Base-by-base conservation (phyloP, 2,329 filamentous ascomycete species). In the Periconia sp. region DNA sequence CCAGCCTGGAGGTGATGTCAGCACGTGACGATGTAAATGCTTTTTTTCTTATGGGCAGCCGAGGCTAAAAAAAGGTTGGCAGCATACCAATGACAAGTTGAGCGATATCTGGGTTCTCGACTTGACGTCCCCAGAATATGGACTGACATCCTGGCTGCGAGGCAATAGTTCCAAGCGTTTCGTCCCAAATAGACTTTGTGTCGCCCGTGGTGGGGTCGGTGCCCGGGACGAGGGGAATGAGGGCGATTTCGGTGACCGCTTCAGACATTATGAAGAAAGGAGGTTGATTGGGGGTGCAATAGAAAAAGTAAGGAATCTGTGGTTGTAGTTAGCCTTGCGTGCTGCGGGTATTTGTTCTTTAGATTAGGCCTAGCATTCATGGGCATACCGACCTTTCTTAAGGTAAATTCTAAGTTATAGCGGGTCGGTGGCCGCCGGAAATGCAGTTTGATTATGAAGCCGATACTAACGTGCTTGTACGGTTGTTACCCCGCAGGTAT, bases 51-150 rank as follows among this genome's bases (percentile, higher is more conserved):
- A 24, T 26, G 8, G 5, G 15, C 13, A 5, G 18, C 30, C 33
- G 36, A 34, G 22, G 12, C 39, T 13, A 34, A 17, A 16, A 22
- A 32, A 24, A 13, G 16, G 16, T 18, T 31, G 3, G 9, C n/a
- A 21, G 34, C 65, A 22, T 56, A 78, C 76, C 67, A 38, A 78
- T 61, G 21, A 70, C 56, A 41, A 77, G 42, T 30, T 73, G 61
- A 0, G 71, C 43, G 2, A 57, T 46, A 4, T 66, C 56, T 15
- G 68, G 68, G 9, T 65, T 56, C 54, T 79, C 76, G 15, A 75
- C 38, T 49, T 65, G 53, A 1, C 37, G 52, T 21, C 74, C 75
- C 52, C 65, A 75, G 41, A 57, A 63, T 1, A 69, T 34, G 3
- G 57, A 40, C 33, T 64, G 63, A 42, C 57, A 63, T 8, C 76